Evolutionary conservation across 2,329 filamentous ascomycete genomes (phyloP).

Genomic region (Knufia fluminis): DNA sequence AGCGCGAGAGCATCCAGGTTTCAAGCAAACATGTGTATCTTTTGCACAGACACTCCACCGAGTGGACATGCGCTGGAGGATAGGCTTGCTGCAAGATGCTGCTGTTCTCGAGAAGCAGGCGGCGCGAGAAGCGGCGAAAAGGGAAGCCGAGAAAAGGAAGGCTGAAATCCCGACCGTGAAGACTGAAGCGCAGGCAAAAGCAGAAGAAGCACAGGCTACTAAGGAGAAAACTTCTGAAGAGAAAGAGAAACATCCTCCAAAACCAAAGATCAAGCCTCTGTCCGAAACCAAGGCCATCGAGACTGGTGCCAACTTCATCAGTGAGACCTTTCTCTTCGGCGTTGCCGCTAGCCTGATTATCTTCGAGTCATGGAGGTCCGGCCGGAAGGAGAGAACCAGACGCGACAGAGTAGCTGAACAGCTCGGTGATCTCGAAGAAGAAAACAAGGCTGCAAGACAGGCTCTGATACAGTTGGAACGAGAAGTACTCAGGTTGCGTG

Average conservation of each 20-base stretch:
- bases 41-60: constrained; percentile 57
- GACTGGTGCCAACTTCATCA: constrained; percentile 59
- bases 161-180: constrained; percentile 50
- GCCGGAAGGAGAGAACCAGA: constrained; percentile 51
- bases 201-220: constrained; percentile 43
- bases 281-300: constrained; percentile 61
- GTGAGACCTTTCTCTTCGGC: constrained; percentile 56
- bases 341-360: constrained; percentile 56
- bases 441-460: constrained; percentile 32
- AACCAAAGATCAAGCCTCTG: constrained; percentile 52
- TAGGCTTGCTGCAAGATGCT: constrained; percentile 55
- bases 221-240: constrained; percentile 33
- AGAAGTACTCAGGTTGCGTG: constrained; percentile 35
- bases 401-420: constrained; percentile 53
- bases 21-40: constrained; percentile 51
- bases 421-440: constrained; percentile 48
- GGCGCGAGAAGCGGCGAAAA: constrained; percentile 41
- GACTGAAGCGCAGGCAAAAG: constrained; percentile 50
- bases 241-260: constrained; percentile 38
- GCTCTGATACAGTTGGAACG: constrained; percentile 38
- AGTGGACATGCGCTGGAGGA: constrained; percentile 58
- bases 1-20: constrained; percentile 59
- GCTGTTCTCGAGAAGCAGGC: constrained; percentile 40
- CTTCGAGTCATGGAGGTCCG: constrained; percentile 52
- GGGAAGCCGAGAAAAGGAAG: constrained; percentile 47